Conservation (phyloP, 768 basidiomycete species). For the Atractiella rhizophila region DNA sequence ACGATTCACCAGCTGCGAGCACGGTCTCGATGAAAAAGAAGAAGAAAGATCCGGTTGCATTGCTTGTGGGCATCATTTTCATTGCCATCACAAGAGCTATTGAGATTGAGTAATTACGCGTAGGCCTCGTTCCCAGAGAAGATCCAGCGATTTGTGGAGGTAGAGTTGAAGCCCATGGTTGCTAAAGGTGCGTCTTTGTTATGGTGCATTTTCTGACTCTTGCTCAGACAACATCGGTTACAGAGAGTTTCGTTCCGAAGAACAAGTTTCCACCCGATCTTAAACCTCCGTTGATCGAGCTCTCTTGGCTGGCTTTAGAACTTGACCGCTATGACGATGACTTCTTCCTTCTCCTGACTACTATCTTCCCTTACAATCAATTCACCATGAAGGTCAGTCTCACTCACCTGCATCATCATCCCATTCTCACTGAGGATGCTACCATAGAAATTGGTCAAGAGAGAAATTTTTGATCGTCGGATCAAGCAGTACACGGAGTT, state of each 20-base stretch:
- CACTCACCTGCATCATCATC: too few relatives aligned
- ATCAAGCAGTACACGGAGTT: constrained; percentile 36
- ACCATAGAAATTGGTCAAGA: constrained; percentile 90
- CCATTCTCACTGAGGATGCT: not conserved
- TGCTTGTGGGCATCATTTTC: too few relatives aligned
- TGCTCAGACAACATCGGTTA: too few relatives aligned
- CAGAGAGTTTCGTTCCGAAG: constrained; percentile 55
- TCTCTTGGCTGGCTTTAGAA: constrained; percentile 51
- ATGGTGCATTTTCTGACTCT: too few relatives aligned
- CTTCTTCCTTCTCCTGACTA: constrained; percentile 71
- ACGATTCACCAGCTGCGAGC: too few relatives aligned
- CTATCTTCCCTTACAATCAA: constrained; percentile 74
- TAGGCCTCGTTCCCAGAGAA: too few relatives aligned
- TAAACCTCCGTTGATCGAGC: constrained; percentile 42
- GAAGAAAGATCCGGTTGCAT: too few relatives aligned
- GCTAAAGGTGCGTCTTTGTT: constrained; percentile 12
- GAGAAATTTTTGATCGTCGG: constrained; percentile 58
- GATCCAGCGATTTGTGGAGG: too few relatives aligned
- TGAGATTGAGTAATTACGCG: too few relatives aligned
- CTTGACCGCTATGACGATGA: constrained; percentile 77
- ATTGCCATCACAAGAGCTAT: too few relatives aligned
- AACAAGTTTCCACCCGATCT: constrained; percentile 68
- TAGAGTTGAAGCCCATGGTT: constrained; percentile 29
- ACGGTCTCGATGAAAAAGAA: too few relatives aligned
- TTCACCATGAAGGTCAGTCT: constrained; percentile 60